These are phyloP conservation scores for Corynespora cassiicola DNA, from an alignment of 2,329 filamentous ascomycete genomes.

Conservation along the genomic window DNA sequence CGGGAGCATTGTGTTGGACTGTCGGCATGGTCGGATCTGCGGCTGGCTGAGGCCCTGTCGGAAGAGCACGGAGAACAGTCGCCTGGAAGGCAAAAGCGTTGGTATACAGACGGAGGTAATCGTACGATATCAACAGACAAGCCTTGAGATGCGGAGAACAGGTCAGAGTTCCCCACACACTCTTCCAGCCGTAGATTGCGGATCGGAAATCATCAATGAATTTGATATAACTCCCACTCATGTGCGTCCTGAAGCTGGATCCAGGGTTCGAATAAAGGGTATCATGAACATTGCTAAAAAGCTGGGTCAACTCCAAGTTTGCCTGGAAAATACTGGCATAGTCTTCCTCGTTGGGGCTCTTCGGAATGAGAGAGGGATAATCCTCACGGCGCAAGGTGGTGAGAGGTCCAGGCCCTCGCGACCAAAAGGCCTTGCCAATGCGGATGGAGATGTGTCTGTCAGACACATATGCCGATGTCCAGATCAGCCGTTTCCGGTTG, in stretches of 20 bases:
- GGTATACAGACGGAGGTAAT: slow-evolving; percentile 75
- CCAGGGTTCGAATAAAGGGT: slow-evolving; percentile 75
- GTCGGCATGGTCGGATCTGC: slow-evolving; percentile 3
- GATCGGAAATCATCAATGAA: slow-evolving; percentile 77
- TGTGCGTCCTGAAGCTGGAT: slow-evolving; percentile 72
- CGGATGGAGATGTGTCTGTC: slow-evolving; percentile 67
- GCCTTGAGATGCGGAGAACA: slow-evolving; percentile 72
- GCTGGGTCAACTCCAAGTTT: slow-evolving; percentile 72
- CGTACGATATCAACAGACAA: slow-evolving; percentile 72
- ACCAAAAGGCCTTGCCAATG: slow-evolving; percentile 77
- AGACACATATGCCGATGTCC: slow-evolving; percentile 61
- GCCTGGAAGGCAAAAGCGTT: slow-evolving; percentile 80
- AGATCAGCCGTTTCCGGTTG: slow-evolving; percentile 70
- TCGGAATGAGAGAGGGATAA: slow-evolving; percentile 70
- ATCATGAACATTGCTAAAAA: slow-evolving; percentile 77
- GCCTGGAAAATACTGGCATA: slow-evolving; percentile 74
- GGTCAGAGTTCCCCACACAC: slow-evolving; percentile 70
- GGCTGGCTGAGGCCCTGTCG: slow-evolving; percentile 14
- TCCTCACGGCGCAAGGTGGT: slow-evolving; percentile 70
- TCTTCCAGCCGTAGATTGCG: slow-evolving; percentile 74
- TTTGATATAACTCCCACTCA: slow-evolving; percentile 75
- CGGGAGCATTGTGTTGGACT: slow-evolving; percentile 4
- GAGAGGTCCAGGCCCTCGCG: slow-evolving; percentile 71
- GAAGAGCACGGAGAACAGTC: slow-evolving; percentile 59
- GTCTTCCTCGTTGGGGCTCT: slow-evolving; percentile 67